These are phyloP conservation scores for Ceratocystis smalleyi DNA, from an alignment of 2,329 filamentous ascomycete genomes.

Conservation along the genomic window DNA sequence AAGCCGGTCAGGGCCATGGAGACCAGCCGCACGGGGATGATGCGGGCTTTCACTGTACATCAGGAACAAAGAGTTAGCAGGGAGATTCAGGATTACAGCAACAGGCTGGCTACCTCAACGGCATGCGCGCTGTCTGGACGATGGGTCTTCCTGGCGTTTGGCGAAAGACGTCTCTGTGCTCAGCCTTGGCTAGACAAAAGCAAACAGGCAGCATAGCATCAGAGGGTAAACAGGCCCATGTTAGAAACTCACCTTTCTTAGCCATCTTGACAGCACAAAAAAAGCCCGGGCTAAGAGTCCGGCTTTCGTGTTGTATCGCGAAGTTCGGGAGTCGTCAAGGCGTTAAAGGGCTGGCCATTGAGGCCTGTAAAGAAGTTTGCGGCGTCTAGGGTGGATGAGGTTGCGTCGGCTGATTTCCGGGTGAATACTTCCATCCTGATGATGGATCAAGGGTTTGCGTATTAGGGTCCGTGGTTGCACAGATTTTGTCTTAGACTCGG, in stretches of 20 bases:
- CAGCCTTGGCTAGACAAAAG: background rate
- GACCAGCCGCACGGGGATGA: conserved; percentile 82
- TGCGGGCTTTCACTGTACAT: conserved; percentile 65
- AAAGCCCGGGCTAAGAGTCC: conserved; percentile 8
- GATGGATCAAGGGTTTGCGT: background rate
- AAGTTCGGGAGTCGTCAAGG: background rate
- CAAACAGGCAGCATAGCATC: background rate
- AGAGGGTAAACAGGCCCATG: background rate
- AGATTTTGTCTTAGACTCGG: background rate
- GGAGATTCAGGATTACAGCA: too few species aligned
- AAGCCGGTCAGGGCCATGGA: conserved; percentile 99
- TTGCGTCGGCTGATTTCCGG: conserved; percentile 1
- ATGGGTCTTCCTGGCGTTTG: too few species aligned
- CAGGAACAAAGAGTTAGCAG: background rate
- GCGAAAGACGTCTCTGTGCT: too few species aligned
- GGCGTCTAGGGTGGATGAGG: background rate
- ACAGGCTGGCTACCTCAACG: too few species aligned
- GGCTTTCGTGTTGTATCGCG: background rate
- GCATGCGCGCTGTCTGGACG: too few species aligned
- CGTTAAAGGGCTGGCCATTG: background rate
- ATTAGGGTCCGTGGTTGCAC: background rate
- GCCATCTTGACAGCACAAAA: conserved; percentile 21
- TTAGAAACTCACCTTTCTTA: conserved; percentile 24
- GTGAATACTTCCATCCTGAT: background rate
- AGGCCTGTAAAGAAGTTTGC: background rate